Evolutionary conservation across 2,329 filamentous ascomycete genomes (phyloP).

Genomic region (Fusarium sp.): DNA sequence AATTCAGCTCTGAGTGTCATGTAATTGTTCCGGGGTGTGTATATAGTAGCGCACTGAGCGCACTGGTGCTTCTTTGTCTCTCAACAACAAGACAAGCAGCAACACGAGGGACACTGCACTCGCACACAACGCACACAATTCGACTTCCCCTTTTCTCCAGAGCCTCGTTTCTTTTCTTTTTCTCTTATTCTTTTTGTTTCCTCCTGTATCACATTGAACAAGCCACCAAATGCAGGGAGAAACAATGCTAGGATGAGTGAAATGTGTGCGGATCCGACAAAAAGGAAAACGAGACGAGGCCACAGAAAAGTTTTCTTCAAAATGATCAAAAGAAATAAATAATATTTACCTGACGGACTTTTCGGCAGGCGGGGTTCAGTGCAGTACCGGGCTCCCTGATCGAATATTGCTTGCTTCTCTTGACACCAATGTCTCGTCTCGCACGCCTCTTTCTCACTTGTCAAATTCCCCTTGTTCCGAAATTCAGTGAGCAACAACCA

Average conservation of each 20-base stretch:
- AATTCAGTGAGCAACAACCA: conserved; percentile 20
- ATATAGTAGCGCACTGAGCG: conserved; percentile 17
- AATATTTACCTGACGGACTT: conserved; percentile 13
- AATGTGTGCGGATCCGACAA: conserved; percentile 17
- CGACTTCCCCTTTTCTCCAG: conserved; percentile 23
- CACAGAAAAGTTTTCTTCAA: conserved; percentile 24
- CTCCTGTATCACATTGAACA: conserved; percentile 18
- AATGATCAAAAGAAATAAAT: conserved; percentile 7
- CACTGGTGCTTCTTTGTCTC: conserved; percentile 29
- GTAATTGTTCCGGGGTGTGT: conserved; percentile 24
- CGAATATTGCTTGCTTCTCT: conserved; percentile 12
- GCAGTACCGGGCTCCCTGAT: not conserved
- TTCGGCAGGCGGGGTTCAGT: conserved; percentile 25
- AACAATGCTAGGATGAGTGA: not conserved
- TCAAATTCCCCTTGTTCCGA: conserved; percentile 23
- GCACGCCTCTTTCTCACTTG: conserved; percentile 18
- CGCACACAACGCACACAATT: conserved; percentile 37
- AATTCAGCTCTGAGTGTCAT: conserved; percentile 34
- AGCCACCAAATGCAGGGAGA: conserved; percentile 36
- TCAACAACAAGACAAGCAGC: conserved; percentile 35
- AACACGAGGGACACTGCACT: conserved; percentile 18
- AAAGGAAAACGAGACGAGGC: conserved; percentile 20
- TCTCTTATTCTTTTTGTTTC: conserved; percentile 21
- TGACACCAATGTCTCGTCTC: not conserved
- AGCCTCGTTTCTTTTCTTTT: conserved; percentile 29